These are phyloP conservation scores for Dianthus caryophyllus DNA, from an alignment of 148 eudicot species.

Conservation along the genomic window DNA sequence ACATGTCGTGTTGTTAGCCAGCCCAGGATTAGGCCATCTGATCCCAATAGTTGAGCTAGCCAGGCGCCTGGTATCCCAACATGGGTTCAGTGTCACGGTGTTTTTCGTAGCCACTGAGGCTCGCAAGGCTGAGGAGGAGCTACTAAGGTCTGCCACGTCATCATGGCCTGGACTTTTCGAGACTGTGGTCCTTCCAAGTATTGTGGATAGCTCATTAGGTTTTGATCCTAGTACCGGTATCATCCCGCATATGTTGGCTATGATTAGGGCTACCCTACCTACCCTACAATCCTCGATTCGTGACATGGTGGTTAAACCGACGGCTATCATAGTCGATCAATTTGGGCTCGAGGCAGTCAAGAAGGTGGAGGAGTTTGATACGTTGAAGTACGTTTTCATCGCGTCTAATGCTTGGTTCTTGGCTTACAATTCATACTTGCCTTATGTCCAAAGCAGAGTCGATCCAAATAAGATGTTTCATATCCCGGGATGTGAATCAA, in stretches of 20 bases:
- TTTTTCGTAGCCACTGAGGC: slow-evolving; percentile 27
- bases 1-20: slow-evolving; percentile 39
- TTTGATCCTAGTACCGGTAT: slow-evolving; percentile 6
- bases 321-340: slow-evolving; percentile 42
- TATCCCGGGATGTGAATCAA: slow-evolving; percentile 46
- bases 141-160: slow-evolving; percentile 24
- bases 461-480: slow-evolving; percentile 32
- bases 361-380: slow-evolving; percentile 26
- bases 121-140: slow-evolving; percentile 20
- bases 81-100: slow-evolving; percentile 34
- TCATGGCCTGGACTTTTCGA: slow-evolving; percentile 26
- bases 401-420: slow-evolving; percentile 33
- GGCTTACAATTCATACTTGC: slow-evolving; percentile 32
- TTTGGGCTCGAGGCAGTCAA: slow-evolving; percentile 40
- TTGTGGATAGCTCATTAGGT: neutral
- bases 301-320: slow-evolving; percentile 22
- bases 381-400: slow-evolving; percentile 37
- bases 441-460: slow-evolving; percentile 24
- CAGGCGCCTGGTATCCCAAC: slow-evolving; percentile 34
- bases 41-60: slow-evolving; percentile 46
- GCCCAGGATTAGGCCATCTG: slow-evolving; percentile 59
- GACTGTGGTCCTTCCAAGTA: slow-evolving; percentile 35
- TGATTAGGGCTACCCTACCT: slow-evolving; percentile 27
- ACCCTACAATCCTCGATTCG: slow-evolving; percentile 26
- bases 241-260: slow-evolving; percentile 23